A percentile compares a stretch with the other conserved stretches of the same genome.
Conservation (phyloP, 331 rosid species). For the Quercus lobata region DNA sequence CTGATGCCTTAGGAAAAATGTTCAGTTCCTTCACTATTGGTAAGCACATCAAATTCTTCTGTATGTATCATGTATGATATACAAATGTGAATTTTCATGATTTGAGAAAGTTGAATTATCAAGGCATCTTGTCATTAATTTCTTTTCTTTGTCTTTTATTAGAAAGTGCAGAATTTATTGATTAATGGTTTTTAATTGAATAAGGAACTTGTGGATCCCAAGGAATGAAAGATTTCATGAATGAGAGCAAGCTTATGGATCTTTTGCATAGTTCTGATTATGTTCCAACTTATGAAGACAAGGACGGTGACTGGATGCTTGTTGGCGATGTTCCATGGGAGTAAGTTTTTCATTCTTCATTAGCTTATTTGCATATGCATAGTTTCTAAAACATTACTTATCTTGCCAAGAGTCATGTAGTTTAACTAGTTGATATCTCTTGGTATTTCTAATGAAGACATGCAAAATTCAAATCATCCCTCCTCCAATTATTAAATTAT, state of each 20-base stretch:
- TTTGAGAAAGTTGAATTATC: too few relatives aligned
- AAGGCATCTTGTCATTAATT: too few relatives aligned
- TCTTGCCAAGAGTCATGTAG: too few relatives aligned
- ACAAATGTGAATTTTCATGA: too few relatives aligned
- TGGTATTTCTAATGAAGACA: too few relatives aligned
- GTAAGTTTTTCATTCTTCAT: slow-evolving; percentile 38
- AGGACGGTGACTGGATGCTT: slow-evolving; percentile 98
- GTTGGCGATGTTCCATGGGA: slow-evolving; percentile 98
- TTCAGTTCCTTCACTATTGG: slow-evolving; percentile 78
- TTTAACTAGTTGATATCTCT: too few relatives aligned
- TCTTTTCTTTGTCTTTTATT: too few relatives aligned
- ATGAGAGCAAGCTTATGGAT: slow-evolving; percentile 83
- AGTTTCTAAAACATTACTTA: neutral
- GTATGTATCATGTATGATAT: too few relatives aligned
- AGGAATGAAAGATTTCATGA: slow-evolving; percentile 83
- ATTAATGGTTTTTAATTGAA: neutral
- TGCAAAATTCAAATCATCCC: too few relatives aligned
- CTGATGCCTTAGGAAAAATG: slow-evolving; percentile 78
- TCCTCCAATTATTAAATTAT: too few relatives aligned
- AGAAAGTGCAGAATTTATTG: neutral
- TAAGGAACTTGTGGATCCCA: slow-evolving; percentile 79
- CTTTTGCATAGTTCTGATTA: slow-evolving; percentile 67
- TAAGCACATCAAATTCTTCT: slow-evolving; percentile 1
- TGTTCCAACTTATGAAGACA: slow-evolving; percentile 90
- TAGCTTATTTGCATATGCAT: neutral